Percentiles rank a stretch among this genome's conserved stretches.
Evolutionary conservation across 345 rosid species (phyloP).

Genomic region (Arabis alpina): DNA sequence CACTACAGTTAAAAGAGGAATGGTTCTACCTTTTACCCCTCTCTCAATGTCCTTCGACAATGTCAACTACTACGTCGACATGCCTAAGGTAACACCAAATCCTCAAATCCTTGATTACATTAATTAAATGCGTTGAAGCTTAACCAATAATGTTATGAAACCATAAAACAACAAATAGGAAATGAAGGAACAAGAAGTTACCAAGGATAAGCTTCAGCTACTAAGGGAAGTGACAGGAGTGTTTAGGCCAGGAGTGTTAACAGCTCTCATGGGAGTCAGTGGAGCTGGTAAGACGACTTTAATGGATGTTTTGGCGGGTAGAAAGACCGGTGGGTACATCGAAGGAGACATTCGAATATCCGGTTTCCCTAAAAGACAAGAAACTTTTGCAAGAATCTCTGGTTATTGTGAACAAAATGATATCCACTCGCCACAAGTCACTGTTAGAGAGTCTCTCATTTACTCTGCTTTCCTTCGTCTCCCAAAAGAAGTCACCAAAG

Average conservation of each 20-base stretch:
- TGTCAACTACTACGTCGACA: conserved; percentile 73
- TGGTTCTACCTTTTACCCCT: conserved; percentile 84
- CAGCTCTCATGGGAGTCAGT: conserved; percentile 96
- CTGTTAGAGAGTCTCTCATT: conserved; percentile 79
- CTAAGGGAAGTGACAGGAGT: conserved; percentile 78
- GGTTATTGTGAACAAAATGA: conserved; percentile 93
- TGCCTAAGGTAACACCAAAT: conserved; percentile 63
- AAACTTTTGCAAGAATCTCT: conserved; percentile 93
- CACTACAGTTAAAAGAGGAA: conserved; percentile 63
- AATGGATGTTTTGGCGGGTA: conserved; percentile 97
- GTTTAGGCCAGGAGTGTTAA: conserved; percentile 90
- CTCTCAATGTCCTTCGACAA: conserved; percentile 74
- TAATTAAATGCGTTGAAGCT: neutral
- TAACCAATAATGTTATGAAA: neutral
- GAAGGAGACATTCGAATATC: conserved; percentile 90
- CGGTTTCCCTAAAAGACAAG: conserved; percentile 81
- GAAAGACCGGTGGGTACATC: conserved; percentile 88
- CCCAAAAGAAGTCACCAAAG: conserved; percentile 67
- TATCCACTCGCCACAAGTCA: conserved; percentile 92
- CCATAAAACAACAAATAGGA: conserved; percentile 51
- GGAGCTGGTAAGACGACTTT: conserved; percentile 98
- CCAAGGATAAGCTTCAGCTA: conserved; percentile 70
- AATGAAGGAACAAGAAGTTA: conserved; percentile 83
- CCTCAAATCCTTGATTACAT: neutral
- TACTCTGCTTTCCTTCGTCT: conserved; percentile 91